These are phyloP conservation scores for Rhodamnia argentea DNA, from an alignment of 345 rosid species.

Conservation along the genomic window DNA sequence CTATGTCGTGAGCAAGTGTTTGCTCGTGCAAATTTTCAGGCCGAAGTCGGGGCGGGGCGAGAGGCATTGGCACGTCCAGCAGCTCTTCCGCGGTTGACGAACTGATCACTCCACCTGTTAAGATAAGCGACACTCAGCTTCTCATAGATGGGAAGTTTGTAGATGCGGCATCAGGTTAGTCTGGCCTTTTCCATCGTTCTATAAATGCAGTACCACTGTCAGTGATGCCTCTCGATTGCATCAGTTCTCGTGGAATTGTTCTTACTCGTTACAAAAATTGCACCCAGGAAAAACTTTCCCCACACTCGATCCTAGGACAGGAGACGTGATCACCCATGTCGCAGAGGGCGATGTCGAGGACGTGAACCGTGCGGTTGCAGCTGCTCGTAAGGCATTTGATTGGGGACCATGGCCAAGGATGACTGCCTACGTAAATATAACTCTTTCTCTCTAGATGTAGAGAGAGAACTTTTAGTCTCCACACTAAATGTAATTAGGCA, in stretches of 20 bases:
- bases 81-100: slow-evolving; percentile 40
- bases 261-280: neutral
- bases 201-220: neutral
- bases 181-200: neutral
- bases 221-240: neutral
- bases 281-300: slow-evolving; percentile 55
- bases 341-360: slow-evolving; percentile 95
- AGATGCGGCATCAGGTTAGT: slow-evolving; percentile 78
- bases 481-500: neutral
- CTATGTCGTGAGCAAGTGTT: neutral
- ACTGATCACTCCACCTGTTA: slow-evolving; percentile 51
- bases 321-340: slow-evolving; percentile 70
- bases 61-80: slow-evolving; percentile 37
- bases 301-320: slow-evolving; percentile 87
- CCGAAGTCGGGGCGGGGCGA: slow-evolving; percentile 10
- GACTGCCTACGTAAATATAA: slow-evolving; percentile 62
- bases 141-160: slow-evolving; percentile 71
- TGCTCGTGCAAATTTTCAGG: slow-evolving; percentile 19
- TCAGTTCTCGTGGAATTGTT: neutral
- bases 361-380: slow-evolving; percentile 65
- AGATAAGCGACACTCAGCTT: slow-evolving; percentile 53
- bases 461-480: neutral
- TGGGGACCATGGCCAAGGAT: slow-evolving; percentile 97
- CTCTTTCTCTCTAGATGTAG: neutral
- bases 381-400: slow-evolving; percentile 96